Conservation (phyloP, 106 monocot species). For the Posidonia australis region DNA sequence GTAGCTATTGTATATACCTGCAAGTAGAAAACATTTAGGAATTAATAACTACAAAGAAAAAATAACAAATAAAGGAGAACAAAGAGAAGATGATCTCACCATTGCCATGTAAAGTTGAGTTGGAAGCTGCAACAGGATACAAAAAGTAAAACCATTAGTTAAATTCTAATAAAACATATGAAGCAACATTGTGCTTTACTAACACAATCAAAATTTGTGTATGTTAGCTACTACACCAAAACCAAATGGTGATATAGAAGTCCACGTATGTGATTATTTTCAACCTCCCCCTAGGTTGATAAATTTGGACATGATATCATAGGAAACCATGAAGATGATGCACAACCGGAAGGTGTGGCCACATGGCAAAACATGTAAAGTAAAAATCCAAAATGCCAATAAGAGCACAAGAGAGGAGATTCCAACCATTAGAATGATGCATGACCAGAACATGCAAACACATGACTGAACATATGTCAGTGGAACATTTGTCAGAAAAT, state of each 20-base stretch:
- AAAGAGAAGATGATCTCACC: slow-evolving; percentile 34
- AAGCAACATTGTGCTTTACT: not conserved
- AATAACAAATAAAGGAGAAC: not conserved
- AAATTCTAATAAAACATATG: not conserved
- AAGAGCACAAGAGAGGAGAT: not conserved
- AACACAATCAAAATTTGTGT: no score
- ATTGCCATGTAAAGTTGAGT: slow-evolving; percentile 83
- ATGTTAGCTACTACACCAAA: not conserved
- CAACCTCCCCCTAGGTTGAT: not conserved
- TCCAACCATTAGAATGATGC: not conserved
- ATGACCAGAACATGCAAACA: not conserved
- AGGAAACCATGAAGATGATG: not conserved
- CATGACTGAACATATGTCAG: no score
- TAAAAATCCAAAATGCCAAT: no score
- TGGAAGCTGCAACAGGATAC: slow-evolving; percentile 53
- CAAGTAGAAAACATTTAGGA: slow-evolving; percentile 6
- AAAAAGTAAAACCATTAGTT: not conserved
- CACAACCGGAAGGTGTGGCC: no score
- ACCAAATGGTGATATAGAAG: not conserved
- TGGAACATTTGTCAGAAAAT: no score
- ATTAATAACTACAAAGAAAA: not conserved
- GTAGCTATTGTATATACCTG: slow-evolving; percentile 72
- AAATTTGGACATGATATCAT: not conserved
- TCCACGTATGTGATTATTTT: not conserved
- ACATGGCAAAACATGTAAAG: no score